phyloP scores from a whole-genome alignment of 441 rosid species.

The Metrosideros polymorpha region DNA sequence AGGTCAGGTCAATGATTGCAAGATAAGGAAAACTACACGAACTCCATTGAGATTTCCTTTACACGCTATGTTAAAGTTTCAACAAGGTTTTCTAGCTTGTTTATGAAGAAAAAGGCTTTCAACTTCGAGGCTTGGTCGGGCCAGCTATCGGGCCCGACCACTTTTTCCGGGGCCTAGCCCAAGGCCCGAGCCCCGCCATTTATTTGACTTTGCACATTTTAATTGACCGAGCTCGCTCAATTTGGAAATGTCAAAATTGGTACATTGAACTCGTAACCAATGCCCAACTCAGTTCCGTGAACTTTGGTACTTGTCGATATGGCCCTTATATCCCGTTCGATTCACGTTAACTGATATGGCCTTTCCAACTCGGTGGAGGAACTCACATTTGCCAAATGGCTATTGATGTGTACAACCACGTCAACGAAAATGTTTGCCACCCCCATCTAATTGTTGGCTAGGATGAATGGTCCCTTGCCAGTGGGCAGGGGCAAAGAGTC shows the following conservation, averaged over 20 bases:
- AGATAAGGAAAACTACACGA: too few species aligned
- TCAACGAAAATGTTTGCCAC: too few species aligned
- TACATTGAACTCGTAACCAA: neutral
- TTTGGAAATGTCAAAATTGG: neutral
- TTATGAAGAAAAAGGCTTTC: neutral
- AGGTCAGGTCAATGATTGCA: neutral
- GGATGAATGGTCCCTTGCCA: neutral
- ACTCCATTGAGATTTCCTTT: neutral
- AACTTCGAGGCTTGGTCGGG: neutral
- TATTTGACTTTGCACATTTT: neutral
- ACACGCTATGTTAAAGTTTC: neutral
- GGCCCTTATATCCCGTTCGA: too few species aligned
- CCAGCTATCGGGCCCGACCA: neutral
- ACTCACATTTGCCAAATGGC: neutral
- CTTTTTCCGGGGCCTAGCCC: neutral
- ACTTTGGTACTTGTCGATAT: too few species aligned
- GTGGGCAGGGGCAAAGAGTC: neutral
- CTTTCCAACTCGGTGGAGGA: too few species aligned
- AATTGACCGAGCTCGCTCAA: neutral
- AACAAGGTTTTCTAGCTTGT: neutral
- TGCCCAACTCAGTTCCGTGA: too few species aligned
- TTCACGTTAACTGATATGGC: too few species aligned
- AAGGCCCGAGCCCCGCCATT: neutral
- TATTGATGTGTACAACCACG: neutral
- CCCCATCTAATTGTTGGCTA: neutral